A percentile compares a stretch with the other conserved stretches of the same genome.
phyloP scores from a whole-genome alignment of 2,329 filamentous ascomycete species.

The Trichoderma atroviride region DNA sequence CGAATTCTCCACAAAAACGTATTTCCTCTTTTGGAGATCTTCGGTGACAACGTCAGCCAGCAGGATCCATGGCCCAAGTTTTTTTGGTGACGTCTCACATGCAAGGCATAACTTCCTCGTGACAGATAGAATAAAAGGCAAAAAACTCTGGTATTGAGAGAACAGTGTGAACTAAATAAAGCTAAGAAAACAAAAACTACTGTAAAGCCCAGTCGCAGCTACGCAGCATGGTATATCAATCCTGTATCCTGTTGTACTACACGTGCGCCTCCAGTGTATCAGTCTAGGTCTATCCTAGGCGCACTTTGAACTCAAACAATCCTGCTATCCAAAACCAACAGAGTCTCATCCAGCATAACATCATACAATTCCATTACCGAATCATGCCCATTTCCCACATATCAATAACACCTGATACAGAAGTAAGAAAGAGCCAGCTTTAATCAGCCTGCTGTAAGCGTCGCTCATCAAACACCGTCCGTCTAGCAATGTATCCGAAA shows the following conservation, averaged over 20 bases:
- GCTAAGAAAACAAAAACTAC: not conserved
- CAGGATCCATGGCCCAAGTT: not conserved
- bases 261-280: slow-evolving; percentile 15
- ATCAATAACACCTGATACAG: not conserved
- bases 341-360: not conserved
- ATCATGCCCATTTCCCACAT: not conserved
- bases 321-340: not conserved
- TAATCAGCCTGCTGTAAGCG: not conserved
- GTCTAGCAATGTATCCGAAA: not conserved
- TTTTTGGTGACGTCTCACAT: too few species aligned
- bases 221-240: not conserved
- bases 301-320: slow-evolving; percentile 1
- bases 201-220: not conserved
- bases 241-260: slow-evolving; percentile 1
- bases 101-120: not conserved
- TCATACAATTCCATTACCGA: not conserved
- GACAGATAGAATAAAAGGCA: not conserved
- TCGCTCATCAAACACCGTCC: not conserved
- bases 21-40: not conserved
- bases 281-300: slow-evolving; percentile 21
- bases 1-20: not conserved
- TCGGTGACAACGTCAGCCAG: not conserved
- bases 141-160: not conserved
- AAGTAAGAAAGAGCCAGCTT: not conserved
- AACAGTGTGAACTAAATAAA: not conserved